These are phyloP conservation scores for Gastrodia elata DNA, from an alignment of 106 monocot genomes.

Conservation along the genomic window DNA sequence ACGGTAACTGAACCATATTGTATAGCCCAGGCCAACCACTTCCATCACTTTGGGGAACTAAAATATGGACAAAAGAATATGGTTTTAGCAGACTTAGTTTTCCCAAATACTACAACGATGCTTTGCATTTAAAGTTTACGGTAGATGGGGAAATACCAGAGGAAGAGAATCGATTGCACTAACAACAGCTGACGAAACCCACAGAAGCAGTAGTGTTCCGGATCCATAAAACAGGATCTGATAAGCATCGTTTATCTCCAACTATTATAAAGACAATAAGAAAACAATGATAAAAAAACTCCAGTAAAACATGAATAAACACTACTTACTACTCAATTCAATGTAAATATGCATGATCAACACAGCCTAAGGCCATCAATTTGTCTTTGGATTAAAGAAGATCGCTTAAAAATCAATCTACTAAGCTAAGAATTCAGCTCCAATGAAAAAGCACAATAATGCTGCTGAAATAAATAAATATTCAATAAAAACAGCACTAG, in stretches of 20 bases:
- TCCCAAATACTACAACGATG: neutral
- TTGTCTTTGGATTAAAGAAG: no score
- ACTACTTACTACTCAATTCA: neutral
- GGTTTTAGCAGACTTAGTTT: neutral
- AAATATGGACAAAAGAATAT: neutral
- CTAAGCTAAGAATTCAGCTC: no score
- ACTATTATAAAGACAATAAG: constrained; percentile 18
- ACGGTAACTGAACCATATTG: constrained; percentile 65
- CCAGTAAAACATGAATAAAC: neutral
- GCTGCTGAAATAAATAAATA: no score
- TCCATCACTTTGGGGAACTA: constrained; percentile 79
- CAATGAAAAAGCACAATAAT: no score
- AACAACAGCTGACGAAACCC: constrained; percentile 59
- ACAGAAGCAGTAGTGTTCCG: constrained; percentile 37
- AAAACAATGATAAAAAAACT: neutral
- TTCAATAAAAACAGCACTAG: no score
- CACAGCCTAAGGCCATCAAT: neutral
- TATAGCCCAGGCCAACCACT: constrained; percentile 64
- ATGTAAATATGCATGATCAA: neutral
- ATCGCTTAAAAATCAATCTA: no score
- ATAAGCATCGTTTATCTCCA: constrained; percentile 33
- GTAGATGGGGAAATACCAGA: constrained; percentile 35
- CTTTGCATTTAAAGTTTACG: neutral
- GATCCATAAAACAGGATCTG: constrained; percentile 35
- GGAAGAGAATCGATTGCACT: constrained; percentile 64